Evolutionary conservation across 1,139 yeast species (phyloP), one percentile per base, ranked within the genome.

Genomic region (Hanseniaspora sp.): DNA sequence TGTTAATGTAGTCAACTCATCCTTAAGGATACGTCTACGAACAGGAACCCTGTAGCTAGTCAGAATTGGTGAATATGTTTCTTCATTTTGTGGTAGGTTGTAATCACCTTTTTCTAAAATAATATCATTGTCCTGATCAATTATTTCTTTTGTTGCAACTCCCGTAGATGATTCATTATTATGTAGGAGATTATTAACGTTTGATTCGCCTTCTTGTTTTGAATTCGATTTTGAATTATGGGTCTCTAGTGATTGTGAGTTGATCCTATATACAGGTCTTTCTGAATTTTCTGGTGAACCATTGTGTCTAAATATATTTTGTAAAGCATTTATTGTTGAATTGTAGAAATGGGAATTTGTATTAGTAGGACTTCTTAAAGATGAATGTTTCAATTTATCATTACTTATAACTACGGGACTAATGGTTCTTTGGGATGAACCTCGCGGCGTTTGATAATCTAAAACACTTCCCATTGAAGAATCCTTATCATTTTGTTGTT

Each of bases 1-100:
- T 0, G 95, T 82, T 52, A 90, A 72, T 61, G 87, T 95, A 0
- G 92, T 83, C 52, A 90, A 74, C 67, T 92, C 98, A 71, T 92
- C 96, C 53, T 80, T 76, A 63, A 86, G 80, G 46, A 84, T 67
- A 48, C 83, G 73, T 55, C 78, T 73, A n/a, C 79, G 73, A 33
- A 69, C 71, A 1, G 80, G 78, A 7, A 82, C 81, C 56, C 78
- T 71, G 13, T 73, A 73, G 48, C 65, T 65, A 35, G 65, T 63
- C 39, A 70, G 58, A 41, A 67, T 68, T 1, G 77, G 71, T 0
- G 82, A 79, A 30, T 65, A 61, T 13, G 58, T 59, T 15, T 43
- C 53, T 18, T 49, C 53, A 15, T 28, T 9, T 7, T 34, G 35
- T 8, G 49, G 51, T 12, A 52, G 30, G 15, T 51, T 18, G 12